Base-by-base conservation (phyloP, 129 eudicot species). In the Centrapalus pauciflorus region DNA sequence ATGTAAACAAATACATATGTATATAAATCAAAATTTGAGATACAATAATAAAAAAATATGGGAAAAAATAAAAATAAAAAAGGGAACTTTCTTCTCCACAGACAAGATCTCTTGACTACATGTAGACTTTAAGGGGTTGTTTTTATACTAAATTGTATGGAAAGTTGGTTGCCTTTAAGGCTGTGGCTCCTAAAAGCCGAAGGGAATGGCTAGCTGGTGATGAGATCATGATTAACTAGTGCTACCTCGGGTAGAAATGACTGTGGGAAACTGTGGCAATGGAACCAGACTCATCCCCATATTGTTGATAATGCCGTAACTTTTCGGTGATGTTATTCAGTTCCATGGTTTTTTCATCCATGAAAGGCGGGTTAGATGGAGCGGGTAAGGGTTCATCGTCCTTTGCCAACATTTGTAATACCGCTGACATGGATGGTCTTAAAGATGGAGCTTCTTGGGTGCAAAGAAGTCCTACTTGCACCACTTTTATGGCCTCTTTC, bases 391-490 rank as follows among this genome's bases (percentile, higher is more conserved):
- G 26, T 50, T 67, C 96, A 17, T 84, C 82, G 25, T 81, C 79
- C 64, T 80, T 72, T 57, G 71, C 87, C 33, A 89, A 76, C 96
- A 85, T 78, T 59, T 67, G 62, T 19, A 89, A 70, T 32, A 71
- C 82, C 61, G 17, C 73, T 1, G 94, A 81, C 94, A 85, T 89
- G 19, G 87, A 51, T 25, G 96, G 96, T 64, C 96, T 71, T 52
- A 89, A 63, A 16, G 82, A 60, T 11, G 94, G 79, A 46, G 60
- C 77, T 74, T 89, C 94, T 78, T 89, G 96, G 45, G 83, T 81
- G 85, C 96, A 89, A 58, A 85, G 72, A 45, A 89, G 94, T 46
- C 90, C 90, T 60, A 89, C 76, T 40, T 89, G 96, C 55, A 85
- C 75, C 64, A 89, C 90, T 35, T 84, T 79, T 54, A 63, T 10